Evolutionary conservation across 176 grass and related monocot genomes (phyloP).

Genomic region (Aechmea fasciata): DNA sequence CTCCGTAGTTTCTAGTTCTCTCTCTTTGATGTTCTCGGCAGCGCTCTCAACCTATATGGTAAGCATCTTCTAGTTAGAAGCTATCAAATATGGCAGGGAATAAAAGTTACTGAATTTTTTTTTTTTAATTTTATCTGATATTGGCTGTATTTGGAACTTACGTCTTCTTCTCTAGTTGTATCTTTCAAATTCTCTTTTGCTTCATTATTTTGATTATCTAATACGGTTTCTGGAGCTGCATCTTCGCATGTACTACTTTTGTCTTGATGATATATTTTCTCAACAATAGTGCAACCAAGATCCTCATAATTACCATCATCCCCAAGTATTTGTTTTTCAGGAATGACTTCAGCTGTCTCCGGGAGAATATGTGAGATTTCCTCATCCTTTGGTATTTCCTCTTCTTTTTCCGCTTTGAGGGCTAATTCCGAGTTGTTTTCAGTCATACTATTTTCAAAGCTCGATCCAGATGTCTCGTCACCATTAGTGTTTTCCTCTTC

Average conservation of each 20-base stretch:
- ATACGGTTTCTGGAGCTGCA: not conserved
- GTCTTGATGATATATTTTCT: not conserved
- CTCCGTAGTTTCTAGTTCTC: not conserved
- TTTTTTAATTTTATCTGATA: not conserved
- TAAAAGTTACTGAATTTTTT: not conserved
- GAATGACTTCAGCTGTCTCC: not conserved
- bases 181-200: not conserved
- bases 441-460: not conserved
- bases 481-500: not conserved
- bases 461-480: not conserved
- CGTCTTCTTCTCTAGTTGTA: not conserved
- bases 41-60: slow-evolving; percentile 1
- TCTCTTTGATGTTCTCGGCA: not conserved
- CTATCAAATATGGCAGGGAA: not conserved
- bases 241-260: not conserved
- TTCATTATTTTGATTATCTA: not conserved
- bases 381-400: slow-evolving; percentile 2
- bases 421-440: not conserved
- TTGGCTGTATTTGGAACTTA: not conserved
- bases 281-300: not conserved
- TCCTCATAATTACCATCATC: not conserved
- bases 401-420: not conserved
- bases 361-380: not conserved
- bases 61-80: not conserved
- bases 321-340: not conserved